Conservation (phyloP, 1,284 basidiomycete species). For the Microbotryum violaceum region DNA sequence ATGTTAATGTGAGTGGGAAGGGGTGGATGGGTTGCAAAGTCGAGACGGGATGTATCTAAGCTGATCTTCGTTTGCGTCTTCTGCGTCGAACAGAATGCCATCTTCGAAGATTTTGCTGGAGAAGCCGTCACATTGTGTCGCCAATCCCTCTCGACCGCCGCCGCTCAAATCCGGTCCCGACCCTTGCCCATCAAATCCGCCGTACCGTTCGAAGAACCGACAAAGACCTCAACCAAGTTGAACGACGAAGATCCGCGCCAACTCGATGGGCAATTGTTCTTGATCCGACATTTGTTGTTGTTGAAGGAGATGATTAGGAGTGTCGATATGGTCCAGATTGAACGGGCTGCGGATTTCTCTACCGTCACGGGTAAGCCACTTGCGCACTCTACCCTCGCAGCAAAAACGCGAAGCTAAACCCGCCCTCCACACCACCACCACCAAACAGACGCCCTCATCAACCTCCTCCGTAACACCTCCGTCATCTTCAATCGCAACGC, state of each 20-base stretch:
- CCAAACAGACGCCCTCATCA: conserved; percentile 31
- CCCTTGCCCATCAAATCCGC: conserved; percentile 33
- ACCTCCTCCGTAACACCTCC: conserved; percentile 30
- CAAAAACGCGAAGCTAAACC: neutral
- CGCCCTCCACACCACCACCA: neutral
- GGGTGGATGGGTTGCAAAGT: neutral
- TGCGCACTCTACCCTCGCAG: conserved; percentile 6
- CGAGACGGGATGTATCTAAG: neutral
- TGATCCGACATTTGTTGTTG: conserved; percentile 79
- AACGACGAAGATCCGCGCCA: conserved; percentile 2
- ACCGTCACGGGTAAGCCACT: conserved; percentile 44
- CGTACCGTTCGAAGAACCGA: conserved; percentile 37
- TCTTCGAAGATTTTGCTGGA: conserved; percentile 88
- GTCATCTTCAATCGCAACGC: conserved; percentile 32
- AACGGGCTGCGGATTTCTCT: conserved; percentile 42
- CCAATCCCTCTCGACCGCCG: conserved; percentile 62
- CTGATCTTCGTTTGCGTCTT: neutral
- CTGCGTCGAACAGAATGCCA: conserved; percentile 55
- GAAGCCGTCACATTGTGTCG: conserved; percentile 77
- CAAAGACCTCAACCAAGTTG: conserved; percentile 24
- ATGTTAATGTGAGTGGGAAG: conserved; percentile 64
- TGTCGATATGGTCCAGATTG: conserved; percentile 54
- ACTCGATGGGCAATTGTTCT: conserved; percentile 70
- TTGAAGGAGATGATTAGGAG: conserved; percentile 77
- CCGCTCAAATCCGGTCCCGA: conserved; percentile 55